Percentiles rank a stretch among this genome's conserved stretches.
These are phyloP conservation scores for Geotrichum reessii DNA, from an alignment of 1,139 yeast species.

Conservation along the genomic window DNA sequence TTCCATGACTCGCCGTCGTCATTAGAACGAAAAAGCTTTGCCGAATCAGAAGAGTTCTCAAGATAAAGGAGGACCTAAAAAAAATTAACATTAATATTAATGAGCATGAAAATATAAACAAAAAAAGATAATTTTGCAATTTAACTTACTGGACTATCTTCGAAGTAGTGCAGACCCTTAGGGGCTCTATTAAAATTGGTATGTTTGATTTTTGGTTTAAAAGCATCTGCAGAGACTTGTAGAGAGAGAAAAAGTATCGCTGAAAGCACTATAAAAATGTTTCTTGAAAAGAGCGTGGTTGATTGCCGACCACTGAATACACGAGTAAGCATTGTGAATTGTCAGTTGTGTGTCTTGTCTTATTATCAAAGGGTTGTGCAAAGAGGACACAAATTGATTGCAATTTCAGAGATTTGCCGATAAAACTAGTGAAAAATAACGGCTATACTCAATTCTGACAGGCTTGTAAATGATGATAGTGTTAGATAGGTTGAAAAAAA, in stretches of 20 bases:
- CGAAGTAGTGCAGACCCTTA: conserved; percentile 22
- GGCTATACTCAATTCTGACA: not conserved
- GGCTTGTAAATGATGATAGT: not conserved
- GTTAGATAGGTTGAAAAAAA: too few relatives aligned
- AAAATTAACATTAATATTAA: not conserved
- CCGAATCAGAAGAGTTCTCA: conserved; percentile 25
- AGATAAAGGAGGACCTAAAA: conserved; percentile 39
- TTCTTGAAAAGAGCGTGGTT: not conserved
- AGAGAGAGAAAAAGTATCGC: conserved; percentile 2
- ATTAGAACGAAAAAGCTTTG: conserved; percentile 42
- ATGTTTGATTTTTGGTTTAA: conserved; percentile 11
- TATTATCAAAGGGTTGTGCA: not conserved
- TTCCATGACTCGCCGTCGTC: conserved; percentile 59
- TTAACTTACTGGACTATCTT: conserved; percentile 23
- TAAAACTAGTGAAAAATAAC: not conserved
- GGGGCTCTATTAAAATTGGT: conserved; percentile 21
- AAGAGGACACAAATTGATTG: not conserved
- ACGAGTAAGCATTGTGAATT: conserved; percentile 1
- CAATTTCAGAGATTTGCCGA: not conserved
- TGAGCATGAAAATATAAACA: not conserved
- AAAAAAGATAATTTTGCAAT: not conserved
- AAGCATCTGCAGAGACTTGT: conserved; percentile 3
- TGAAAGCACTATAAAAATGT: not conserved
- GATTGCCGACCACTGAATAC: not conserved
- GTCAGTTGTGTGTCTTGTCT: not conserved